phyloP scores from a whole-genome alignment of 768 basidiomycete species.

The Rhizopogon vesiculosus region DNA sequence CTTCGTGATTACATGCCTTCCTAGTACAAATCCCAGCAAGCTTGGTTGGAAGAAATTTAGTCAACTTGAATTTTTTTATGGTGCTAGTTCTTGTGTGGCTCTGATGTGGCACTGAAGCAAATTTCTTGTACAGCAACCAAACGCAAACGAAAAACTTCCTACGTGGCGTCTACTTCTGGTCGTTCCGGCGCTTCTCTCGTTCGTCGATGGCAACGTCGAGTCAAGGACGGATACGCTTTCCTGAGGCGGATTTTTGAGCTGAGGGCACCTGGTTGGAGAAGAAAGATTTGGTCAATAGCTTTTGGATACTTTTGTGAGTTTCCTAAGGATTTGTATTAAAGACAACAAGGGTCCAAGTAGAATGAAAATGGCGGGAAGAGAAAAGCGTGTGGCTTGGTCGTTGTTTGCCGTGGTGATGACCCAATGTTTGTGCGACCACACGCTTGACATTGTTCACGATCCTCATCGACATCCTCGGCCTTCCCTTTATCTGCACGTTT shows the following conservation, averaged over 20 bases:
- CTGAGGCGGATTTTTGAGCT: neutral
- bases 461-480: conserved; percentile 8
- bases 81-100: neutral
- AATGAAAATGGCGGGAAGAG: neutral
- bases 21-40: neutral
- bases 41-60: too few species aligned
- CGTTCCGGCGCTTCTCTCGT: neutral
- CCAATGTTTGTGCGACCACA: conserved; percentile 4
- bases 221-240: neutral
- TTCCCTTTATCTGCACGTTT: conserved; percentile 5
- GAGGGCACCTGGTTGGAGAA: neutral
- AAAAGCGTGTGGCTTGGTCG: neutral
- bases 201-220: neutral
- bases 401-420: conserved; percentile 1
- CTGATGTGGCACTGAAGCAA: neutral
- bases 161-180: neutral
- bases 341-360: neutral
- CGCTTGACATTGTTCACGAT: conserved; percentile 3
- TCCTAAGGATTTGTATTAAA: neutral
- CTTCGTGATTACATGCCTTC: neutral
- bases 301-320: neutral
- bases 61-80: neutral
- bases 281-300: neutral
- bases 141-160: conserved; percentile 1
- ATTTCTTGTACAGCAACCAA: neutral